Evolutionary conservation across 1,284 basidiomycete species (phyloP).

Genomic region (Tremellales sp.): DNA sequence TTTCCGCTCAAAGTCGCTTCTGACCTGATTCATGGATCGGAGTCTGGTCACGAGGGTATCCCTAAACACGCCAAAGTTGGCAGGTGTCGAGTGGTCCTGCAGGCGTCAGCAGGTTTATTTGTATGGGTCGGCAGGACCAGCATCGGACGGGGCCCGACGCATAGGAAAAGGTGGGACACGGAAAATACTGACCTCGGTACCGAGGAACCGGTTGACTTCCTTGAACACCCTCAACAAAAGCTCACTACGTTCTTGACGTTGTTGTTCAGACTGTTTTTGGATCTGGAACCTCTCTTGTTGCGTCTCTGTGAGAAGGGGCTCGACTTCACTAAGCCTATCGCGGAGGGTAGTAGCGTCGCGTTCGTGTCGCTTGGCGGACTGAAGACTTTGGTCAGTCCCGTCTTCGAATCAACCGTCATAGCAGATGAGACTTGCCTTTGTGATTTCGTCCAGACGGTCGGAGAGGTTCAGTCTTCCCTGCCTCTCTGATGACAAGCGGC

Average conservation of each 20-base stretch:
- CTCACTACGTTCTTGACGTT: conserved; percentile 87
- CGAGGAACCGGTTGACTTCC: conserved; percentile 90
- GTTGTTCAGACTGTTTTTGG: conserved; percentile 79
- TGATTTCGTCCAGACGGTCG: conserved; percentile 75
- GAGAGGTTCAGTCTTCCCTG: conserved; percentile 76
- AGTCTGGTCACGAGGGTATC: conserved; percentile 87
- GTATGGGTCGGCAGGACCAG: too few species aligned
- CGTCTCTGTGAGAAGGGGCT: conserved; percentile 76
- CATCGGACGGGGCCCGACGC: too few species aligned
- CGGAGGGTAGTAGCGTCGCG: conserved; percentile 59
- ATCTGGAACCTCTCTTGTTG: conserved; percentile 67
- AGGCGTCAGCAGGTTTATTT: too few species aligned
- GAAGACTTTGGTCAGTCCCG: background rate
- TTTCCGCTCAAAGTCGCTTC: conserved; percentile 79
- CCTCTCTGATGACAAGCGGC: conserved; percentile 71
- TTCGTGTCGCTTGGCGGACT: conserved; percentile 61
- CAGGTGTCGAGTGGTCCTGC: conserved; percentile 48
- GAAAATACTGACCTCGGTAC: conserved; percentile 78
- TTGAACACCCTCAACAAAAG: conserved; percentile 87
- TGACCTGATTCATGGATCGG: conserved; percentile 75
- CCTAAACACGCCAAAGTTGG: conserved; percentile 81
- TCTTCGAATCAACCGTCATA: background rate
- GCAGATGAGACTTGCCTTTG: conserved; percentile 47
- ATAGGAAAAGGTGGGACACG: too few species aligned
- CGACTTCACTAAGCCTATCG: conserved; percentile 66